phyloP scores from a whole-genome alignment of 768 basidiomycete species.

The Astraeus odoratus region DNA sequence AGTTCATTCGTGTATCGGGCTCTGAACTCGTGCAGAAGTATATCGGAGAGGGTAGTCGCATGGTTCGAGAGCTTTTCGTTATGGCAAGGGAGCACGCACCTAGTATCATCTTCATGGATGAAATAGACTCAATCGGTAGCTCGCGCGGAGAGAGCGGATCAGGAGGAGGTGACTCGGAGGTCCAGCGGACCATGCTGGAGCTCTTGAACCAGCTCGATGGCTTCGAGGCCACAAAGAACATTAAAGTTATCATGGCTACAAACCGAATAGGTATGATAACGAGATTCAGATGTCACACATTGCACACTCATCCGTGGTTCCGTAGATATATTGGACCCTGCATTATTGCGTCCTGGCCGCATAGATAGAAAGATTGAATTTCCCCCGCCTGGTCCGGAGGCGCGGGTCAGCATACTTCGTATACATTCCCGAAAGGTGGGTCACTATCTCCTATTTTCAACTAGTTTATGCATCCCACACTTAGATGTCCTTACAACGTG shows the following conservation, averaged over 20 bases:
- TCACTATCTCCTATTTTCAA: background rate
- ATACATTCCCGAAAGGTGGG: conserved; percentile 91
- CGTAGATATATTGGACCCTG: conserved; percentile 88
- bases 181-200: conserved; percentile 88
- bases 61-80: conserved; percentile 97
- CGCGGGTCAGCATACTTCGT: conserved; percentile 92
- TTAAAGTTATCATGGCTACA: conserved; percentile 93
- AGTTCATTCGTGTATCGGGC: conserved; percentile 93
- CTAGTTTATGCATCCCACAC: background rate
- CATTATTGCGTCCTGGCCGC: conserved; percentile 87
- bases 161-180: conserved; percentile 83
- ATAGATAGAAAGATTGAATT: conserved; percentile 99
- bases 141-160: conserved; percentile 75
- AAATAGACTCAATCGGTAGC: conserved; percentile 96
- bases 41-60: conserved; percentile 92
- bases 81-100: conserved; percentile 98
- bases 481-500: conserved; percentile 95
- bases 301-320: background rate
- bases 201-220: conserved; percentile 85
- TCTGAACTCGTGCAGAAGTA: conserved; percentile 97
- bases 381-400: conserved; percentile 95
- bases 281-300: background rate
- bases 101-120: conserved; percentile 99
- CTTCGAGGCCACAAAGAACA: conserved; percentile 78
- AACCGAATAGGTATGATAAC: conserved; percentile 76